Conservation (phyloP, 345 rosid genomes). For the Dovyalis caffra region DNA sequence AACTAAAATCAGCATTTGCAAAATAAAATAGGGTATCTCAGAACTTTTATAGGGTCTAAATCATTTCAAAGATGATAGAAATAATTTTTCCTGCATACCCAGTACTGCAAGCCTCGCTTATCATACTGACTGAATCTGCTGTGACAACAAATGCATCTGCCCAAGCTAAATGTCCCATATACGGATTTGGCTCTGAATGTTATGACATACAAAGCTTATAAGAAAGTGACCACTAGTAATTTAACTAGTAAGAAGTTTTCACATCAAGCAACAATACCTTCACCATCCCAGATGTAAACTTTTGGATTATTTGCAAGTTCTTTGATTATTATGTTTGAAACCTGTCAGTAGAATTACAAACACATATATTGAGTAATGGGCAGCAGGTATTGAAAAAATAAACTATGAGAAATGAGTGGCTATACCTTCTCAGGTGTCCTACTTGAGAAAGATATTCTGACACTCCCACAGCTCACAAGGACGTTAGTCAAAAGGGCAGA, state of each 20-base stretch:
- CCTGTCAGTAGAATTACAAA: conserved; percentile 36
- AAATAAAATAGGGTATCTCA: neutral
- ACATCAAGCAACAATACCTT: conserved; percentile 51
- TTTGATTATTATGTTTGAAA: conserved; percentile 59
- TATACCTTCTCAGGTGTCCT: conserved; percentile 86
- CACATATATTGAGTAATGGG: neutral
- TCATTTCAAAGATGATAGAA: neutral
- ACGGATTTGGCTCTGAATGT: conserved; percentile 78
- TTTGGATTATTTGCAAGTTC: conserved; percentile 79
- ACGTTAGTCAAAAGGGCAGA: conserved; percentile 52
- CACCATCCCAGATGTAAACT: conserved; percentile 79
- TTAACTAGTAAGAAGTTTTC: conserved; percentile 1
- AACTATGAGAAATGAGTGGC: conserved; percentile 7
- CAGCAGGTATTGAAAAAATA: neutral
- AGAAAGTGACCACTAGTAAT: conserved; percentile 5
- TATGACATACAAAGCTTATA: conserved; percentile 20
- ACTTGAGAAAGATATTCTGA: conserved; percentile 76
- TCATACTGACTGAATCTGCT: conserved; percentile 89
- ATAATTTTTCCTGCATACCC: conserved; percentile 54
- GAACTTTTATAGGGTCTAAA: neutral
- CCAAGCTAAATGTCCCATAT: conserved; percentile 97
- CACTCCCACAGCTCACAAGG: conserved; percentile 72
- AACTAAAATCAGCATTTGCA: neutral
- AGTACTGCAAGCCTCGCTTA: conserved; percentile 96
- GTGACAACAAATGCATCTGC: conserved; percentile 95